Percentiles rank a stretch among this genome's conserved stretches.
Conservation (phyloP, 2,329 filamentous ascomycete genomes). For the Hortaea sp. region DNA sequence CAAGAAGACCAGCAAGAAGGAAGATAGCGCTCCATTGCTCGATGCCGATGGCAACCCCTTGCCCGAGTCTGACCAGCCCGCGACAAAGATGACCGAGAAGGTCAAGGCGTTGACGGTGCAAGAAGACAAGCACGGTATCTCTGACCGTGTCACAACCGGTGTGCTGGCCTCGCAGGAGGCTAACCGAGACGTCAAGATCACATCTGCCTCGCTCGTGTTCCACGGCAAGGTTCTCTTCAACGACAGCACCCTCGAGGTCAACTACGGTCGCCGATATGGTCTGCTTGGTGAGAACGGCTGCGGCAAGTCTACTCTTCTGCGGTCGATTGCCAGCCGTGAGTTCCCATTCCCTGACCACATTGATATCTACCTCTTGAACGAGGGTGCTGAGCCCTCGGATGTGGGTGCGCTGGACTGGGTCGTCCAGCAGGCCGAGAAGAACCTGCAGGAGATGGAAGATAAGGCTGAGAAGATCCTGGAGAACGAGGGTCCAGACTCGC, state of each 20-base stretch:
- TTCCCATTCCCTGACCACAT: conserved; percentile 92
- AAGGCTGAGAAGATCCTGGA: conserved; percentile 85
- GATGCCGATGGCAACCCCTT: conserved; percentile 48
- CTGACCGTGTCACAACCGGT: conserved; percentile 95
- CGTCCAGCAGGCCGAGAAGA: conserved; percentile 83
- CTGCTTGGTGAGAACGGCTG: conserved; percentile 97
- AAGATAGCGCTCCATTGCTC: conserved; percentile 48
- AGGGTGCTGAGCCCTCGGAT: conserved; percentile 83
- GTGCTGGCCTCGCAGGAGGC: conserved; percentile 75
- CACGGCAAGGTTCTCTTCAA: conserved; percentile 94
- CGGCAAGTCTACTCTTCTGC: conserved; percentile 95
- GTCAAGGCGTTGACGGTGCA: conserved; percentile 83
- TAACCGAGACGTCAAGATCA: conserved; percentile 95
- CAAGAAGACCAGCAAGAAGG: conserved; percentile 57
- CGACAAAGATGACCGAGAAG: conserved; percentile 52
- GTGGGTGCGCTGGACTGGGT: conserved; percentile 95
- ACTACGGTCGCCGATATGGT: conserved; percentile 86
- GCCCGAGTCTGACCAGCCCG: conserved; percentile 53
- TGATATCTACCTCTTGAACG: conserved; percentile 96
- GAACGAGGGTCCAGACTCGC: conserved; percentile 82
- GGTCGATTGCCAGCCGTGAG: conserved; percentile 86
- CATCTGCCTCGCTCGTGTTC: conserved; percentile 85
- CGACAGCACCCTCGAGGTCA: conserved; percentile 87
- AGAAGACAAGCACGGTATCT: conserved; percentile 92
- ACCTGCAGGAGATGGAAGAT: conserved; percentile 82